These are phyloP conservation scores for Trametes gibbosa DNA, from an alignment of 768 basidiomycete genomes.

Conservation along the genomic window DNA sequence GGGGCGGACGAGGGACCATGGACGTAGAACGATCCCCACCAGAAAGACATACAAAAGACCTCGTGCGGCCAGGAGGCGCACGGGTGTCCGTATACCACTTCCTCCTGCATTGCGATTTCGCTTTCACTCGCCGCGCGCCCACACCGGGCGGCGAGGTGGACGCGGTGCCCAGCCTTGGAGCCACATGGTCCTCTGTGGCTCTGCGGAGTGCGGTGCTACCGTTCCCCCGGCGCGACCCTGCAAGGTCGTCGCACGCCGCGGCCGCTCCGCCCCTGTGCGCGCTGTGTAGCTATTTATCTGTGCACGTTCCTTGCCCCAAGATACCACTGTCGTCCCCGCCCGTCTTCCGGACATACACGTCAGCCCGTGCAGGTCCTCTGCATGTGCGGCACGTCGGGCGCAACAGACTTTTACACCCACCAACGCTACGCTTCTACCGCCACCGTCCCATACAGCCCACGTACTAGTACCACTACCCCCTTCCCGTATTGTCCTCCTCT, in stretches of 20 bases:
- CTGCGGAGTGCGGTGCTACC: not conserved
- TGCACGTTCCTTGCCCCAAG: not conserved
- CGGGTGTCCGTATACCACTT: slow-evolving; percentile 8
- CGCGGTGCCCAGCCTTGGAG: too few relatives aligned
- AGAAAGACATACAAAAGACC: not conserved
- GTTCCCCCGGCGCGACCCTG: not conserved
- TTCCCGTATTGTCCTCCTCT: too few relatives aligned
- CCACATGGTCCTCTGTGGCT: too few relatives aligned
- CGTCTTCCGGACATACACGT: too few relatives aligned
- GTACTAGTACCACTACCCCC: too few relatives aligned
- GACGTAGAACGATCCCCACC: not conserved
- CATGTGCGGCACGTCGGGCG: too few relatives aligned
- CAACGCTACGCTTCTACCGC: too few relatives aligned
- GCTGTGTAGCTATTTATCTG: not conserved
- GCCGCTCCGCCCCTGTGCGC: not conserved
- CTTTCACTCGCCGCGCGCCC: not conserved
- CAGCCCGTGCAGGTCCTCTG: too few relatives aligned
- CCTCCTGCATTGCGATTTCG: slow-evolving; percentile 10
- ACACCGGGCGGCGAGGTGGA: not conserved
- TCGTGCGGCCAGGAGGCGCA: slow-evolving; percentile 13
- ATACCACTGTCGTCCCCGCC: not conserved
- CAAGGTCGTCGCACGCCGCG: not conserved
- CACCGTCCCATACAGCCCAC: too few relatives aligned
- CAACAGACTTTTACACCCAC: too few relatives aligned
- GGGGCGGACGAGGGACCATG: not conserved